phyloP scores from a whole-genome alignment of 169 alveolate species.

The Cyclospora cayetanensis region DNA sequence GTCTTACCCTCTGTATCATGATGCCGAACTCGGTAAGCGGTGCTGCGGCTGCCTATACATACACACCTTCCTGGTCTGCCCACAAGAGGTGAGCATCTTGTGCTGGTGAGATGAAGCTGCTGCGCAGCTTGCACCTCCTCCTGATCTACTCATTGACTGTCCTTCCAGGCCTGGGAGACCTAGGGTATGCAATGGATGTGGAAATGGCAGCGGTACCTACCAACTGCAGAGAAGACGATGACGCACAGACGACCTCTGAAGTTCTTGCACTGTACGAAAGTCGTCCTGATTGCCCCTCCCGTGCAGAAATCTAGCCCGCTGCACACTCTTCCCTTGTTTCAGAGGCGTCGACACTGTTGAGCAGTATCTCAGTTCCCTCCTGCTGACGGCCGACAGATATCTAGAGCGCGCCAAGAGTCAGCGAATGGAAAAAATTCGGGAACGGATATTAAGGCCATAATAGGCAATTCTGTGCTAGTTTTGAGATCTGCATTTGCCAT shows the following conservation, averaged over 20 bases:
- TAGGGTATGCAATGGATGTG: slow-evolving; percentile 46
- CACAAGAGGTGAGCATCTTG: neutral
- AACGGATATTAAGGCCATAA: neutral
- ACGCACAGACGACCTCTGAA: slow-evolving; percentile 54
- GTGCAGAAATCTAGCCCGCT: too few species aligned
- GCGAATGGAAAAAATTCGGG: neutral
- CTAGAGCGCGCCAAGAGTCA: neutral
- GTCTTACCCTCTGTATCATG: neutral
- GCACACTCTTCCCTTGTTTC: neutral
- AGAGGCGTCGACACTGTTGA: neutral
- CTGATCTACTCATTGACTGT: neutral
- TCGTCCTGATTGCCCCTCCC: too few species aligned
- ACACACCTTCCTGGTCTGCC: neutral
- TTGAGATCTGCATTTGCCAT: too few species aligned
- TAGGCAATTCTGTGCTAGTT: too few species aligned
- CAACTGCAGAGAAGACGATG: slow-evolving; percentile 65
- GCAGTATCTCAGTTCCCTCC: neutral
- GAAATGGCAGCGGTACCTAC: slow-evolving; percentile 63
- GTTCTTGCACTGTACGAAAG: slow-evolving; percentile 43
- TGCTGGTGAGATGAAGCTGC: neutral
- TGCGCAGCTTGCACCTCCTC: neutral
- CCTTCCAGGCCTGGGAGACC: slow-evolving; percentile 42
- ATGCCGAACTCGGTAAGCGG: neutral
- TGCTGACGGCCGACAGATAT: neutral
- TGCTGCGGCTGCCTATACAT: too few species aligned